phyloP scores from a whole-genome alignment of 2,329 filamentous ascomycete species.

The Aureobasidium sp. region DNA sequence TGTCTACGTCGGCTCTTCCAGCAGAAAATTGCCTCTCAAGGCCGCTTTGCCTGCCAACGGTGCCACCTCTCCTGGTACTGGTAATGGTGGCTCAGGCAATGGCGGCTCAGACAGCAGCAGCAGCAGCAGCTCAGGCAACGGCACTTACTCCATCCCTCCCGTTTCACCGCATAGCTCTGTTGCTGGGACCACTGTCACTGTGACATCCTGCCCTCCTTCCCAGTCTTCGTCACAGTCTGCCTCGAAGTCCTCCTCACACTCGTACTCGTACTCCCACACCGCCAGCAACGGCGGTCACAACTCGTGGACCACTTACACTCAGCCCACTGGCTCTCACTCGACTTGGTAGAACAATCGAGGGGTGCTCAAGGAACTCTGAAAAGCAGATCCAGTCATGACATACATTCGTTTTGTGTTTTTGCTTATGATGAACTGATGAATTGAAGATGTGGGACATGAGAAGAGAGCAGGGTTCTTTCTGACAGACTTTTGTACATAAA shows the following conservation, averaged over 20 bases:
- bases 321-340: background rate
- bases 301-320: slow-evolving; percentile 1
- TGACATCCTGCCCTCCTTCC: background rate
- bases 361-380: background rate
- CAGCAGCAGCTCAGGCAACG: background rate
- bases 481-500: background rate
- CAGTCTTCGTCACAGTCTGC: background rate
- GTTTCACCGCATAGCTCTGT: background rate
- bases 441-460: background rate
- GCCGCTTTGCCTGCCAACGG: slow-evolving; percentile 10
- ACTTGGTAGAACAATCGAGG: background rate
- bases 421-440: background rate
- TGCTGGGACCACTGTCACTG: background rate
- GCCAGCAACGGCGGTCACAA: background rate
- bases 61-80: slow-evolving; percentile 5
- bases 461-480: background rate
- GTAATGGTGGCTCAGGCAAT: slow-evolving; percentile 1
- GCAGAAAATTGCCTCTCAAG: slow-evolving; percentile 48
- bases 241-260: background rate
- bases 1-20: slow-evolving; percentile 53
- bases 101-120: background rate
- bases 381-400: background rate
- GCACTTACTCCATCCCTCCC: slow-evolving; percentile 5
- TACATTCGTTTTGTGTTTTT: background rate
- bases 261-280: background rate